Evolutionary conservation across 2,329 filamentous ascomycete species (phyloP), one percentile per base, ranked within the genome.

Genomic region (Xylaria sp.): DNA sequence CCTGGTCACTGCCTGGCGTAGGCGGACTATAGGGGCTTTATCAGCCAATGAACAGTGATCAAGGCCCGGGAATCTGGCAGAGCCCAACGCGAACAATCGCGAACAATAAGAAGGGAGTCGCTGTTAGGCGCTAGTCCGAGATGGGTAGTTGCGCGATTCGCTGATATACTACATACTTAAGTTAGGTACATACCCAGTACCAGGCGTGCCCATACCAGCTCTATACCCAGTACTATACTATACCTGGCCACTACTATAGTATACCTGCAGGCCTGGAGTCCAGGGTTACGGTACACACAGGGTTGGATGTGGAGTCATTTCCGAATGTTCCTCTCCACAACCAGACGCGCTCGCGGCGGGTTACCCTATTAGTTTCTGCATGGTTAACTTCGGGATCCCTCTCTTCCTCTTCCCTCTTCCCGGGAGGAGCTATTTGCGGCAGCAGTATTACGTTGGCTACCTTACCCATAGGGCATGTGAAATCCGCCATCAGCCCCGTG

Each of bases 291-390:
- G n/a, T 33, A 43, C 40, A 17, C 23, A 25, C 31, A 46, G 37
- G 31, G 38, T 62, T 21, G 23, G 37, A 41, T 61, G 58, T 64
- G 62, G 58, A 61, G 61, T 58, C 43, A 44, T 37, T 49, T 52
- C 33, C 27, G 52, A 54, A 54, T 54, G 19, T 47, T 46, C 35
- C 35, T 47, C 31, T 40, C 43, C 54, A 41, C 54, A 48, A 33
- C 25, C 17, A 43, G 25, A 33, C 38, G 49, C 11, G 31, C 44
- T 49, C 33, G 46, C 38, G 40, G 60, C 63, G 63, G 63, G 56
- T 58, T 65, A 63, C 63, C 63, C 44, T 47, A 58, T 65, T 63
- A 17, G 60, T 57, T 60, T 52, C 54, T 31, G 27, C 51, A 60
- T 58, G 49, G 59, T 31, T 40, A 38, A 33, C 46, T 49, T 65